A percentile compares a stretch with the other conserved stretches of the same genome.
Conservation (phyloP, 2,329 filamentous ascomycete genomes). For the Pseudocercospora fijiensis region DNA sequence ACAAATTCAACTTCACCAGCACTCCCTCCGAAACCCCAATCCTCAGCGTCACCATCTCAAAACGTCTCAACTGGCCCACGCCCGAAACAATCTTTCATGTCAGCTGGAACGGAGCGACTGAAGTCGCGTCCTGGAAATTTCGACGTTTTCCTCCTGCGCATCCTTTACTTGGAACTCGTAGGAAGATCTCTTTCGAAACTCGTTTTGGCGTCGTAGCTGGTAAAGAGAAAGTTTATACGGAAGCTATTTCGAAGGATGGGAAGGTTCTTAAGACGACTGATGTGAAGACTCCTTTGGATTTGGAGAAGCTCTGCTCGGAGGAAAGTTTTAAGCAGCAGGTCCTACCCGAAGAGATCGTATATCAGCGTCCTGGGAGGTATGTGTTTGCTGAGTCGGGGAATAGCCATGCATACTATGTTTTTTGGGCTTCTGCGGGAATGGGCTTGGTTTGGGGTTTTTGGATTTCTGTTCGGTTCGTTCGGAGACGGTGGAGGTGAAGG, state of each 20-base stretch:
- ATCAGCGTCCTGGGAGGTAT: background rate
- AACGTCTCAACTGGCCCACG: background rate
- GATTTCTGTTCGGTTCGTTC: too few species aligned
- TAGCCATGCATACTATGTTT: too few species aligned
- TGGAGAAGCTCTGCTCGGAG: background rate
- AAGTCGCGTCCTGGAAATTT: conserved; percentile 7
- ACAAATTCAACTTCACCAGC: conserved; percentile 50
- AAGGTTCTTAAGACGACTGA: background rate
- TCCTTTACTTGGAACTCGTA: background rate
- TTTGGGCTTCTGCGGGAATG: too few species aligned
- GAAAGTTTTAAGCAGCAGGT: background rate
- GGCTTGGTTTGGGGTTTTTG: too few species aligned
- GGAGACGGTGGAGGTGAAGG: too few species aligned
- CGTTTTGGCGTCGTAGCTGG: conserved; percentile 6
- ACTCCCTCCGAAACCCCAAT: conserved; percentile 32
- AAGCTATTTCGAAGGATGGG: background rate
- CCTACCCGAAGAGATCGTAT: background rate
- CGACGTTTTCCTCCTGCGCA: background rate
- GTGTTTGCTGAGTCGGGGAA: too few species aligned
- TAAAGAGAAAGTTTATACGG: background rate
- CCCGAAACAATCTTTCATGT: conserved; percentile 45
- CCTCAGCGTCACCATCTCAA: conserved; percentile 25
- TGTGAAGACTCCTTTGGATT: background rate
- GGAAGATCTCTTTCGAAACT: conserved; percentile 12
- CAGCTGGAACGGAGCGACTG: conserved; percentile 49